Conservation (phyloP, 441 rosid genomes). For the Capsella rubella region DNA sequence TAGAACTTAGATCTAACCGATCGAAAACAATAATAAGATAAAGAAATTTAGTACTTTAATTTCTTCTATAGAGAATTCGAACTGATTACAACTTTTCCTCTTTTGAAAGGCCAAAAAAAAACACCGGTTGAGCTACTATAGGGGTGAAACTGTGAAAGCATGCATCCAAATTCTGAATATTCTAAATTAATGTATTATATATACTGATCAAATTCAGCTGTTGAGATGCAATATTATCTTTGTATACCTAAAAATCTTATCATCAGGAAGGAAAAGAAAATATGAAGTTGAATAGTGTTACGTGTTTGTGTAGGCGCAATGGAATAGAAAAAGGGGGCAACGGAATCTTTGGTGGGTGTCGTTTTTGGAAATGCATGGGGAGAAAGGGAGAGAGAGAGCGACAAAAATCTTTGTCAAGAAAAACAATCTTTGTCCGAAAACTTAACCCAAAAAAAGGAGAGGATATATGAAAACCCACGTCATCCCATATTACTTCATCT, state of each 20-base stretch:
- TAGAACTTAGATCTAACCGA: too few relatives aligned
- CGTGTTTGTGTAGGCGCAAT: slow-evolving; percentile 33
- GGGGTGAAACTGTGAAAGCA: too few relatives aligned
- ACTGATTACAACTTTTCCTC: too few relatives aligned
- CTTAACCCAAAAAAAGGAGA: background rate
- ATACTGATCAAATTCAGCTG: background rate
- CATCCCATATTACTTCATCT: slow-evolving; percentile 8
- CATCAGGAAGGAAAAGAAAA: background rate
- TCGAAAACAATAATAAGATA: too few relatives aligned
- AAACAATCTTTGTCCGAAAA: slow-evolving; percentile 21
- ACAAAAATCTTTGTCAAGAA: slow-evolving; percentile 23
- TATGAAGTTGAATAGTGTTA: slow-evolving; percentile 34
- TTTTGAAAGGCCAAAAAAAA: too few relatives aligned
- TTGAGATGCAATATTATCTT: background rate
- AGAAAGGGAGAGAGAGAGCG: slow-evolving; percentile 2
- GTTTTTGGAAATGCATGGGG: background rate
- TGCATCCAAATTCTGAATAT: background rate
- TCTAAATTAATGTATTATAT: background rate
- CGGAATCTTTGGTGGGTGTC: slow-evolving; percentile 23
- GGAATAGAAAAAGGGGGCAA: slow-evolving; percentile 4
- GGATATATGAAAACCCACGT: slow-evolving; percentile 26
- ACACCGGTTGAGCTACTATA: background rate
- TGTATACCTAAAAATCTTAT: background rate
- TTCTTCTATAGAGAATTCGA: too few relatives aligned
- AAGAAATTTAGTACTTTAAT: too few relatives aligned